A percentile compares a stretch with the other conserved stretches of the same genome.
These are phyloP conservation scores for Boletus sp. DNA, from an alignment of 1,284 basidiomycete species.

Conservation along the genomic window DNA sequence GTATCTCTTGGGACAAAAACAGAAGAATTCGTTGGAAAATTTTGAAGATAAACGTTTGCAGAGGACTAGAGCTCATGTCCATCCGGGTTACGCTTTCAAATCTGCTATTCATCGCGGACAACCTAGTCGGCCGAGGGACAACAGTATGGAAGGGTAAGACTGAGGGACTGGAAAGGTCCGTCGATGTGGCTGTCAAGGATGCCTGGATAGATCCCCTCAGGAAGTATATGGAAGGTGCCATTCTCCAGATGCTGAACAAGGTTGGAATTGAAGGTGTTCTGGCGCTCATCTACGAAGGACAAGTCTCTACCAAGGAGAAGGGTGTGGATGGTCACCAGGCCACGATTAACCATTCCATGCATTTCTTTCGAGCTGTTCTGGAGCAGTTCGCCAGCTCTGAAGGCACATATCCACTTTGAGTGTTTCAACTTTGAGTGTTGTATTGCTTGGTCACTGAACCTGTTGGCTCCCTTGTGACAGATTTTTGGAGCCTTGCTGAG, in stretches of 20 bases:
- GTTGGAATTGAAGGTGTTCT: slow-evolving; percentile 9
- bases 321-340: too few relatives aligned
- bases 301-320: slow-evolving; percentile 3
- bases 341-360: neutral
- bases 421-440: slow-evolving; percentile 1
- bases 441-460: neutral
- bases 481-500: slow-evolving; percentile 2
- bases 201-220: slow-evolving; percentile 10
- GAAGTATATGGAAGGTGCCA: neutral
- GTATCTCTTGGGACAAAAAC: neutral
- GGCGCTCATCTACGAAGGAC: slow-evolving; percentile 4
- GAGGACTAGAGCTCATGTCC: too few relatives aligned
- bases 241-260: slow-evolving; percentile 5
- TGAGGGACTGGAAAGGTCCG: neutral
- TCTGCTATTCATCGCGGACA: slow-evolving; percentile 7
- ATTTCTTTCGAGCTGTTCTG: neutral
- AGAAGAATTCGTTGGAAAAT: too few relatives aligned
- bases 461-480: neutral
- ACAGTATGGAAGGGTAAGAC: slow-evolving; percentile 16
- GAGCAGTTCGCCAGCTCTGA: neutral
- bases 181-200: slow-evolving; percentile 7
- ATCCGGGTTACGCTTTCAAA: neutral
- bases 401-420: too few relatives aligned
- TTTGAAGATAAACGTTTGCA: too few relatives aligned
- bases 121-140: slow-evolving; percentile 1